phyloP scores from a whole-genome alignment of 352 stramenopile species.

The Phytopythium cucurbitacearum region DNA sequence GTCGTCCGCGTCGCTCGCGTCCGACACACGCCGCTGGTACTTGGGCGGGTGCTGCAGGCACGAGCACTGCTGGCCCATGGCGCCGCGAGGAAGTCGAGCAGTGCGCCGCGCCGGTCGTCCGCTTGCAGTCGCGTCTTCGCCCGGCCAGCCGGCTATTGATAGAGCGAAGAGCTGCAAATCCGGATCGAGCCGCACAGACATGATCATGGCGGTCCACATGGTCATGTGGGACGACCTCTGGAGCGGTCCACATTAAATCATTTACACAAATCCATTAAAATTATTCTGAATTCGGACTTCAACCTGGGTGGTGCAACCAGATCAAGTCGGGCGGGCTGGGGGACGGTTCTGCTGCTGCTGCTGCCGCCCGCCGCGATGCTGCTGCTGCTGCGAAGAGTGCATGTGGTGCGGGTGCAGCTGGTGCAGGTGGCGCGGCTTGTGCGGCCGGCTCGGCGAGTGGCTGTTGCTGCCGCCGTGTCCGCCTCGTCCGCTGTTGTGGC shows the following conservation, averaged over 20 bases:
- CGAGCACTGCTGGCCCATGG: slow-evolving; percentile 75
- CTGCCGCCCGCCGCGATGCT: too few relatives aligned
- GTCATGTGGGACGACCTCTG: background rate
- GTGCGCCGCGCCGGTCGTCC: background rate
- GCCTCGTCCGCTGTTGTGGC: background rate
- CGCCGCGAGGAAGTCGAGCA: background rate
- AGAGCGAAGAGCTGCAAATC: too few relatives aligned
- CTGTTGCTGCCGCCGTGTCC: background rate
- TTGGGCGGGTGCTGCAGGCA: slow-evolving; percentile 66
- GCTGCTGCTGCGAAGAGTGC: too few relatives aligned
- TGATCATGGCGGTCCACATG: background rate
- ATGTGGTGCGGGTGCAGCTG: background rate
- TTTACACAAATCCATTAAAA: too few relatives aligned
- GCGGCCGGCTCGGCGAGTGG: background rate
- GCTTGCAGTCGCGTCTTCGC: background rate
- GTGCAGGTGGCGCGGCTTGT: slow-evolving; percentile 7
- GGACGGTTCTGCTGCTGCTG: too few relatives aligned
- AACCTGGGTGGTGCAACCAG: too few relatives aligned
- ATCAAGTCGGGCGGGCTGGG: too few relatives aligned
- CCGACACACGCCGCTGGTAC: slow-evolving; percentile 50
- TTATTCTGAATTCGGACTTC: too few relatives aligned
- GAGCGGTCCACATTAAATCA: background rate
- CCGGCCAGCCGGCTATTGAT: too few relatives aligned
- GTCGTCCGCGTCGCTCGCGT: slow-evolving; percentile 26
- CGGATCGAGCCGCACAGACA: background rate